Percentiles rank a stretch among this genome's conserved stretches.
These are phyloP conservation scores for Chlorella sp. DNA, from an alignment of 139 green algal genomes.

Conservation along the genomic window DNA sequence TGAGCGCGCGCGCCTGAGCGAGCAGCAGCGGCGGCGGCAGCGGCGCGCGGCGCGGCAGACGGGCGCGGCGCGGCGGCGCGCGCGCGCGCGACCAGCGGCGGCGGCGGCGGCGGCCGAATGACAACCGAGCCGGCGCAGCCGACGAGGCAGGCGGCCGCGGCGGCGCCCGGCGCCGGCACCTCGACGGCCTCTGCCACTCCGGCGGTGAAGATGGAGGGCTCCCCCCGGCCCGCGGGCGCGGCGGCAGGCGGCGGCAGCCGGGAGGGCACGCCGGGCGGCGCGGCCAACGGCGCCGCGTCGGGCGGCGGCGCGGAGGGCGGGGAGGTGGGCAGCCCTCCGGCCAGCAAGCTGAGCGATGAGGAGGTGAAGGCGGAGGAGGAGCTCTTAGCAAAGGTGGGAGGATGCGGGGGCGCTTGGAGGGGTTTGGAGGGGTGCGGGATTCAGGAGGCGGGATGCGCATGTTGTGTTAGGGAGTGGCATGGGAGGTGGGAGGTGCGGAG, in stretches of 20 bases:
- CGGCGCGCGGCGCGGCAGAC: not conserved
- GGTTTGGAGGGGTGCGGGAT: too few species aligned
- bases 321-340: not conserved
- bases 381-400: slow-evolving; percentile 20
- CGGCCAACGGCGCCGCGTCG: not conserved
- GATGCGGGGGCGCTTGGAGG: too few species aligned
- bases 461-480: too few species aligned
- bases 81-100: not conserved
- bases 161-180: not conserved
- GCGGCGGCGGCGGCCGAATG: too few species aligned
- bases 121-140: slow-evolving; percentile 3
- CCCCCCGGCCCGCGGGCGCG: slow-evolving; percentile 1
- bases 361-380: slow-evolving; percentile 28
- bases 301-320: not conserved
- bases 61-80: not conserved
- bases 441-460: too few species aligned
- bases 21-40: slow-evolving; percentile 2
- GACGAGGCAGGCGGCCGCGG: slow-evolving; percentile 22
- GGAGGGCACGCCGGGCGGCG: not conserved
- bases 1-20: too few species aligned
- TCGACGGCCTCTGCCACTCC: not conserved
- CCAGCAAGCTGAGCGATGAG: slow-evolving; percentile 18
- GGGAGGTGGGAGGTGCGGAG: too few species aligned
- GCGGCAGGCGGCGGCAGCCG: slow-evolving; percentile 11
- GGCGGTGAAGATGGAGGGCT: slow-evolving; percentile 3